A percentile compares a stretch with the other conserved stretches of the same genome.
Conservation (phyloP, 2,329 filamentous ascomycete genomes). For the Fusarium compactum region DNA sequence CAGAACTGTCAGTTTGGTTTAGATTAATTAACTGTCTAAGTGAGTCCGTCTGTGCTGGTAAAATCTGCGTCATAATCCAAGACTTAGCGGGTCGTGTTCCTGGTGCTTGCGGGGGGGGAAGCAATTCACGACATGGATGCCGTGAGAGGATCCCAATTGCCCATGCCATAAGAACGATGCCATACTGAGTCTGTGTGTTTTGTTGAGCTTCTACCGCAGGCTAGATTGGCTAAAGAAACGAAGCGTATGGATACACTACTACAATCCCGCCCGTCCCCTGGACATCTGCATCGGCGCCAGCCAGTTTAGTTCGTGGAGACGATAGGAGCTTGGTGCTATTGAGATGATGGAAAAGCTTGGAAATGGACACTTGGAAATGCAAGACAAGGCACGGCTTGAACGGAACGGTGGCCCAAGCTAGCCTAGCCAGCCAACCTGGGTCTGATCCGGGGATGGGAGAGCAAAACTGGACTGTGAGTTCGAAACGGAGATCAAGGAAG, state of each 20-base stretch:
- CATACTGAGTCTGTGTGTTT: conserved; percentile 11
- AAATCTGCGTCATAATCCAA: conserved; percentile 42
- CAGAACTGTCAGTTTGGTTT: not conserved
- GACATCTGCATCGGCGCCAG: conserved; percentile 27
- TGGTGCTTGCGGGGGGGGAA: conserved; percentile 33
- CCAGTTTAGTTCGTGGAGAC: conserved; percentile 14
- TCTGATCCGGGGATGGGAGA: conserved; percentile 16
- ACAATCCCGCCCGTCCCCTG: conserved; percentile 12
- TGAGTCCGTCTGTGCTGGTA: not conserved
- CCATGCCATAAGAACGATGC: conserved; percentile 6
- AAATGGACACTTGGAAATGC: conserved; percentile 36
- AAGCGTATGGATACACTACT: conserved; percentile 2
- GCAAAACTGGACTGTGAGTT: conserved; percentile 8
- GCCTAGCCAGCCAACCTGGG: conserved; percentile 9
- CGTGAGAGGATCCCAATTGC: conserved; percentile 22
- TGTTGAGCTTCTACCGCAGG: conserved; percentile 14
- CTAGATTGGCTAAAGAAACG: conserved; percentile 1
- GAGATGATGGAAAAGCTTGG: conserved; percentile 27
- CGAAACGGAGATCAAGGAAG: conserved; percentile 11
- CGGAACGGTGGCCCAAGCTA: conserved; percentile 24
- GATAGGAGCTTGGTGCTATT: not conserved
- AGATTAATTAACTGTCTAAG: conserved; percentile 3
- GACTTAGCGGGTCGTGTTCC: conserved; percentile 22
- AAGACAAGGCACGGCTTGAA: conserved; percentile 27
- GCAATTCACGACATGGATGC: conserved; percentile 19